These are phyloP conservation scores for Oryza coarctata DNA, from an alignment of 176 grass and related monocot species.

Conservation along the genomic window DNA sequence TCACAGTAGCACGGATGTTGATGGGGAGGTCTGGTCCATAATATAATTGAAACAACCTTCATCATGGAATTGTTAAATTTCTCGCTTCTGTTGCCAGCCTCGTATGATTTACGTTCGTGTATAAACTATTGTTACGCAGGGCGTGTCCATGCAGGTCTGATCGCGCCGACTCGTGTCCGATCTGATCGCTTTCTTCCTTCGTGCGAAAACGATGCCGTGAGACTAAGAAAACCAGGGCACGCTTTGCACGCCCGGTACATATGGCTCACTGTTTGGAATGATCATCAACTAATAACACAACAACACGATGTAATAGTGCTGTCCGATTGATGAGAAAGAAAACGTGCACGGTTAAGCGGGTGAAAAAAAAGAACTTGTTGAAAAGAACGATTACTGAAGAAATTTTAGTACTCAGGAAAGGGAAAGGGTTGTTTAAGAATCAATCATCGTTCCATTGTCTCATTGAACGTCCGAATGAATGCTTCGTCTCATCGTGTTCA, in stretches of 20 bases:
- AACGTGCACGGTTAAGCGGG: not conserved
- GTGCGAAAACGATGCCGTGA: conserved; percentile 1
- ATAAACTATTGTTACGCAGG: not conserved
- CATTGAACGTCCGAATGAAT: not conserved
- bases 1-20: not conserved
- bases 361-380: too few species aligned
- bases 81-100: not conserved
- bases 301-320: not conserved
- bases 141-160: conserved; percentile 1
- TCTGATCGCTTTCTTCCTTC: not conserved
- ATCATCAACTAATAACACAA: not conserved
- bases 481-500: not conserved
- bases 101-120: conserved; percentile 24
- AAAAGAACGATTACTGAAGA: too few species aligned
- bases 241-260: not conserved
- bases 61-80: conserved; percentile 7
- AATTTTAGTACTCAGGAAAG: not conserved
- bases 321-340: not conserved
- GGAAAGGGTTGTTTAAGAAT: not conserved
- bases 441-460: not conserved
- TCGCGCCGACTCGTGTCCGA: conserved; percentile 3
- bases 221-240: not conserved
- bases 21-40: not conserved
- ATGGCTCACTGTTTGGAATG: not conserved
- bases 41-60: not conserved